Base-by-base conservation (phyloP, 2,329 filamentous ascomycete genomes). In the Pleomassaria siparia region DNA sequence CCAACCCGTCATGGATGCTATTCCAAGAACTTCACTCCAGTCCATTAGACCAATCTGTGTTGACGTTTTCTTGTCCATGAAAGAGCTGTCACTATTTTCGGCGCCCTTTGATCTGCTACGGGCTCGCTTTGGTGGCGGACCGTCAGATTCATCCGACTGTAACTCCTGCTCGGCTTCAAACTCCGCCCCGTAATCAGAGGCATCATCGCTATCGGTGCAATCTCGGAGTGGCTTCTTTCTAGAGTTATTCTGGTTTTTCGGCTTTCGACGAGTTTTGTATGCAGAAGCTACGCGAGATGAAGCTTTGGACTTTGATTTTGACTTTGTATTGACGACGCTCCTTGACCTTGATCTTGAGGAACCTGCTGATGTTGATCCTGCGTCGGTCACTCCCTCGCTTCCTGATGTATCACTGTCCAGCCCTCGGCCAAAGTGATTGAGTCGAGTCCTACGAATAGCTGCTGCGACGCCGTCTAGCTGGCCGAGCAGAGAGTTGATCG, bases 21-120 rank as follows among this genome's bases (percentile, higher is more conserved):
- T 78, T 0, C 88, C 88, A 22, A 96, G 72, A 1, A 96, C 81
- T 56, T 95, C 89, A 56, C 84, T 87, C 92, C 92, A 97, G 72
- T 95, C 88, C 18, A 69, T 56, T 6, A 67, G 51, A 12, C 60
- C 55, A 26, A 47, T 47, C 30, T 58, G 51, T 16, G 22, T 30
- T 20, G 43, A 44, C 36, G 49, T 39, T 35, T 60, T 53, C 20
- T 50, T 50, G 11, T 33, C 47, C 20, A 24, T 56, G 12, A 53
- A 56, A 15, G 36, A 25, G 18, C 49, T 47, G 2, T 58, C 49
- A 18, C 42, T 51, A 8, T 44, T 46, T 20, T 40, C 22, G 7
- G 41, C 52, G 26, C 46, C 54, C 26, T 25, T 48, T 12, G 58
- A 57, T 40, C 46, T 53, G 24, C 44, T 47, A n/a, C 55, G 56